Evolutionary conservation across 73 alveolate species (phyloP).

Genomic region (Loxodes magnus): DNA sequence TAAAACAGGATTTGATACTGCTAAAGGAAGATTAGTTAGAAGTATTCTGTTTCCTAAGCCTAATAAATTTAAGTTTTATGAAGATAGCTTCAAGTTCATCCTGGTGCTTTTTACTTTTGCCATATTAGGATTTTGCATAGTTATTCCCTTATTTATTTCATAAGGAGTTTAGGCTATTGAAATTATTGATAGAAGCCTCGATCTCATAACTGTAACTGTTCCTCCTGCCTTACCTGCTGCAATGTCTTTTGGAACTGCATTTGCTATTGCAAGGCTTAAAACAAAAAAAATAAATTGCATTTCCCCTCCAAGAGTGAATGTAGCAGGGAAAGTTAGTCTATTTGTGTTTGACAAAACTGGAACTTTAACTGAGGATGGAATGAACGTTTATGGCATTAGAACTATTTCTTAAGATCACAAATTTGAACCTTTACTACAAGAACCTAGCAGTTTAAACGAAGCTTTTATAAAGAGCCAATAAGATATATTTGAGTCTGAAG

Average conservation of each 20-base stretch:
- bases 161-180: neutral
- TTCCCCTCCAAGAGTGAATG: slow-evolving; percentile 78
- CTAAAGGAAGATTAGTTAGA: slow-evolving; percentile 81
- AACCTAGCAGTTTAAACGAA: no score
- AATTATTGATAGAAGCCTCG: slow-evolving; percentile 23
- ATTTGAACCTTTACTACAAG: no score
- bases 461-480: no score
- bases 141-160: slow-evolving; percentile 35
- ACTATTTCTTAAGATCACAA: no score
- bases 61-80: slow-evolving; percentile 72
- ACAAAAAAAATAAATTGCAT: slow-evolving; percentile 65
- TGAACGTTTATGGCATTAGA: slow-evolving; percentile 60
- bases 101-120: slow-evolving; percentile 73
- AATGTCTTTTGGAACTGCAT: slow-evolving; percentile 48
- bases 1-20: slow-evolving; percentile 77
- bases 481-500: no score
- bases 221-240: slow-evolving; percentile 81
- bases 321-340: slow-evolving; percentile 80
- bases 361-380: slow-evolving; percentile 94
- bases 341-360: slow-evolving; percentile 96
- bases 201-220: slow-evolving; percentile 53
- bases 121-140: slow-evolving; percentile 64
- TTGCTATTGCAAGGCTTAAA: slow-evolving; percentile 49
- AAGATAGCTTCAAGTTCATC: slow-evolving; percentile 76
- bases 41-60: slow-evolving; percentile 67